Percentiles rank a stretch among this genome's conserved stretches.
Conservation (phyloP, 2,329 filamentous ascomycete species). For the Penicillium sp. region DNA sequence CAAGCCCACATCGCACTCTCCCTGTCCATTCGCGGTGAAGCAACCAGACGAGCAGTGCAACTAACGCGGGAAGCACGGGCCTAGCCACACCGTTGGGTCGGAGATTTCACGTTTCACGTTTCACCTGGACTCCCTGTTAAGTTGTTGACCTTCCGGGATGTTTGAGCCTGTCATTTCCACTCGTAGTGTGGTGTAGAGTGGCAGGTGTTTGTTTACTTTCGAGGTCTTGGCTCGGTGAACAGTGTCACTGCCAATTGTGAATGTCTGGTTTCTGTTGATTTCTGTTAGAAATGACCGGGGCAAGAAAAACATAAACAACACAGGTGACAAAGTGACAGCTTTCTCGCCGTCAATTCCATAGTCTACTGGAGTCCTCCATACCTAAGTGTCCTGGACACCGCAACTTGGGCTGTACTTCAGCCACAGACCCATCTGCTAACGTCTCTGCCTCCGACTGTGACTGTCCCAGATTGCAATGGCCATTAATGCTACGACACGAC, state of each 20-base stretch:
- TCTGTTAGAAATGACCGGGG: too few relatives aligned
- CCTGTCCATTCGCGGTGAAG: background rate
- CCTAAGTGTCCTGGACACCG: background rate
- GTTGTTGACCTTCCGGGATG: background rate
- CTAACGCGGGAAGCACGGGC: slow-evolving; percentile 33
- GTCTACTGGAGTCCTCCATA: too few relatives aligned
- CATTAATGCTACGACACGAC: background rate
- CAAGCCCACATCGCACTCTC: slow-evolving; percentile 7
- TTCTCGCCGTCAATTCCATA: background rate
- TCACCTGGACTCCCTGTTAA: slow-evolving; percentile 21
- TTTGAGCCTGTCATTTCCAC: slow-evolving; percentile 7
- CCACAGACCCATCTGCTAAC: slow-evolving; percentile 1
- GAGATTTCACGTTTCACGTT: slow-evolving; percentile 26
- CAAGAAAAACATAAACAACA: too few relatives aligned
- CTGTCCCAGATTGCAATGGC: background rate
- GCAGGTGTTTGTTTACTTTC: background rate
- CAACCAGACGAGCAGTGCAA: background rate
- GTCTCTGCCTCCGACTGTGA: background rate
- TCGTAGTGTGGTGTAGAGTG: background rate
- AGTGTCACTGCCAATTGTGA: background rate
- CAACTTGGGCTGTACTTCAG: background rate
- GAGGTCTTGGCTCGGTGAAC: background rate
- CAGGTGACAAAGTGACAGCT: background rate
- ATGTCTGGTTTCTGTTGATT: background rate
- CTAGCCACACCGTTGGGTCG: slow-evolving; percentile 31